Percentiles rank a stretch among this genome's conserved stretches.
Conservation (phyloP, 1,284 basidiomycete genomes). For the Xerocomus nothofagi region DNA sequence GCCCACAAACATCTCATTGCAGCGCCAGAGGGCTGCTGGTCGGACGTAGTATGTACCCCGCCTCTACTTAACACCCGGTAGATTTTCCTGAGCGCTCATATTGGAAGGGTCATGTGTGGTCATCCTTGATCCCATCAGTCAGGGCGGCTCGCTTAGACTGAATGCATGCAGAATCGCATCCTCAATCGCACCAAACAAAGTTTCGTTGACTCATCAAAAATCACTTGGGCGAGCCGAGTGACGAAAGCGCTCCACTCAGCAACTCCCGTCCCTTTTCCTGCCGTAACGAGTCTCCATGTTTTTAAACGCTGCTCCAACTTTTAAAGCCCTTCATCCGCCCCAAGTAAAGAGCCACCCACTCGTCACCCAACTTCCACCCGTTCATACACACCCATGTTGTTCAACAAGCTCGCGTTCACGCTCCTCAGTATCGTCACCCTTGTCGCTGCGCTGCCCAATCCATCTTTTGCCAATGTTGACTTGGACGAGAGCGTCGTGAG, state of each 20-base stretch:
- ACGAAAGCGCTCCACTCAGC: not conserved
- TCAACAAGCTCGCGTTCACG: conserved; percentile 10
- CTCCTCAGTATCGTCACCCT: conserved; percentile 6
- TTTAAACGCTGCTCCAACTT: not conserved
- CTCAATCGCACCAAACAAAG: not conserved
- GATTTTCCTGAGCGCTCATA: not conserved
- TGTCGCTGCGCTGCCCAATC: conserved; percentile 1
- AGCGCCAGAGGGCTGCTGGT: not conserved
- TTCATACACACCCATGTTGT: conserved; percentile 9
- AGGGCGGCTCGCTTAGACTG: not conserved
- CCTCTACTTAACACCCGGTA: not conserved
- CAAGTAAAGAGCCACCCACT: too few relatives aligned
- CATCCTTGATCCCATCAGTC: not conserved
- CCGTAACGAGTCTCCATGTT: not conserved
- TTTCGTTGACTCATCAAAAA: not conserved
- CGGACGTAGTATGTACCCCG: too few relatives aligned
- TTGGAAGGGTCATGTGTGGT: not conserved
- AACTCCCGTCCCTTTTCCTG: not conserved
- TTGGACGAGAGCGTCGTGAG: not conserved
- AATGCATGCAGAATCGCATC: not conserved
- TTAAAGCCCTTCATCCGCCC: not conserved
- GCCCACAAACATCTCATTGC: not conserved
- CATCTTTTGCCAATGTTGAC: not conserved
- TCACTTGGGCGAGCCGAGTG: not conserved
- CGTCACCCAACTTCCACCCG: not conserved